Conservation (phyloP, 78 protist species). For the Monocercomonoides exilis region DNA sequence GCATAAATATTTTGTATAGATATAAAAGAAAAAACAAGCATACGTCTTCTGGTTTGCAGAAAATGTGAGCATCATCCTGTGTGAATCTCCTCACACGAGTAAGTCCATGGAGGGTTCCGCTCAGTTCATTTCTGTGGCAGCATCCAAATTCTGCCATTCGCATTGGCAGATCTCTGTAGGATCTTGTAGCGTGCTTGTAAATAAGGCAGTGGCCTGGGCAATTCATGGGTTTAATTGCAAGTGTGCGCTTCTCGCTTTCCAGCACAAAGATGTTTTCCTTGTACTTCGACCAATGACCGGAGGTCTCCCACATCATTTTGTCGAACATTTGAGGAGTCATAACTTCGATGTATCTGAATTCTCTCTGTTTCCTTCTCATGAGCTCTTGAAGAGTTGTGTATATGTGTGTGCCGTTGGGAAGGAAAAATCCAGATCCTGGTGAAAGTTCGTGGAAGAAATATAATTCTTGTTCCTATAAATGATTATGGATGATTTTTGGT, state of each 20-base stretch:
- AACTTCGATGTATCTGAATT: constrained; percentile 83
- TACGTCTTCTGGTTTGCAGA: constrained; percentile 67
- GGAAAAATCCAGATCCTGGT: constrained; percentile 94
- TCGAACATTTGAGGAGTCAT: constrained; percentile 92
- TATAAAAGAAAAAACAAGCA: background rate
- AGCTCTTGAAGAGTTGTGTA: constrained; percentile 79
- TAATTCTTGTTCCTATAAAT: constrained; percentile 59
- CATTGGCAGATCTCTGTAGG: constrained; percentile 90
- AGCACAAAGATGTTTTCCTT: constrained; percentile 78
- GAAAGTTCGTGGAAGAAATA: constrained; percentile 82
- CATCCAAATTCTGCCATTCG: constrained; percentile 96
- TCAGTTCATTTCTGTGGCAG: constrained; percentile 92
- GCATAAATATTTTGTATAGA: no score
- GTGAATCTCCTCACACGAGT: constrained; percentile 96
- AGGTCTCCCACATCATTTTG: constrained; percentile 82
- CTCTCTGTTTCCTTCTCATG: constrained; percentile 26
- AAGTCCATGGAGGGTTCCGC: constrained; percentile 96
- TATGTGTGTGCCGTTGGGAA: constrained; percentile 92
- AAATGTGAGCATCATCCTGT: constrained; percentile 99
- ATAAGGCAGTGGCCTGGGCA: constrained; percentile 99
- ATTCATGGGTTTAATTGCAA: constrained; percentile 98
- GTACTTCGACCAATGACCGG: constrained; percentile 97
- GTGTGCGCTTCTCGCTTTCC: constrained; percentile 56
- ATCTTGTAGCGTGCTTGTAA: constrained; percentile 68
- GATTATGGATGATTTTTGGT: no score